Conservation (phyloP, 306 rosid species). For the Medicago ruthenica region DNA sequence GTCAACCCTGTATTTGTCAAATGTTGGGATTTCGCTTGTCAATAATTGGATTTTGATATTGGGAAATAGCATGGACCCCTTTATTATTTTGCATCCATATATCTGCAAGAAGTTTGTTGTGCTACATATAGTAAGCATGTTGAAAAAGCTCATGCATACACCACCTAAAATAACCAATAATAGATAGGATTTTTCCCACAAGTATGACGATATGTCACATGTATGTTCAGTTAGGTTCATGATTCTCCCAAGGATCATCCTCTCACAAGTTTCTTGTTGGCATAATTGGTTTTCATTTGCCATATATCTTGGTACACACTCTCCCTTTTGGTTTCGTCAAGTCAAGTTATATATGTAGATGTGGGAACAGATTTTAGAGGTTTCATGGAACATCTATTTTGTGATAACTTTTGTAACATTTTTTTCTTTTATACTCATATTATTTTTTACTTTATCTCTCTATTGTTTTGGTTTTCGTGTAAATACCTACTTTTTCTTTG, state of each 20-base stretch:
- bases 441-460: too few relatives aligned
- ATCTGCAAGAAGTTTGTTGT: slow-evolving; percentile 12
- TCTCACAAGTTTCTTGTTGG: slow-evolving; percentile 10
- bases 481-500: too few relatives aligned
- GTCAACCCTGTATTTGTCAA: too few relatives aligned
- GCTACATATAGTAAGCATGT: slow-evolving; percentile 3
- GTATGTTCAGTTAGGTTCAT: slow-evolving; percentile 8
- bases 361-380: not conserved
- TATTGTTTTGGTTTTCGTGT: too few relatives aligned
- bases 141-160: slow-evolving; percentile 28
- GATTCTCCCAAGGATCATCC: not conserved
- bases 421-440: too few relatives aligned
- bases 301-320: not conserved
- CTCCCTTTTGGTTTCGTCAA: not conserved
- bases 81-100: not conserved
- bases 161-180: not conserved
- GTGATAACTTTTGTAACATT: too few relatives aligned
- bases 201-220: not conserved
- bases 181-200: not conserved
- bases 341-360: not conserved
- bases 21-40: not conserved
- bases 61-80: slow-evolving; percentile 11
- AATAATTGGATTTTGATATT: not conserved
- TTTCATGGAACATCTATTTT: too few relatives aligned
- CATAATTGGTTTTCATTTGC: not conserved